Base-by-base conservation (phyloP, 371 early-diverging fungal species). In the Rozella allomycis region DNA sequence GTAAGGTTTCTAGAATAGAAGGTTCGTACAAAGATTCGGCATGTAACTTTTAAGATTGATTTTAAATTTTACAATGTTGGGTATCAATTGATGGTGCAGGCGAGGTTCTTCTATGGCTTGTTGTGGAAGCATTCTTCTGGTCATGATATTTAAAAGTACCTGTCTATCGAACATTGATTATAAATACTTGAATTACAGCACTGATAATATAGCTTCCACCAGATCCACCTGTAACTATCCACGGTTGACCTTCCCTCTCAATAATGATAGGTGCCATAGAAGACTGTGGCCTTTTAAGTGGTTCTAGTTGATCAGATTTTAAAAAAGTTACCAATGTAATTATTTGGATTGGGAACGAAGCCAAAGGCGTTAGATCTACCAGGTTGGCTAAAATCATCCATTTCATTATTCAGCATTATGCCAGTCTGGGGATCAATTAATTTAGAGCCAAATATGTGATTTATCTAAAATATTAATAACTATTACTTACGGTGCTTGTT, bases 331-430 rank as follows among this genome's bases (percentile, higher is more conserved):
- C 56, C 62, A 19, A 78, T 58, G 39, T 63, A 82, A 59, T 97
- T 97, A 51, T 62, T 64, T 1, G 68, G 67, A 18, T 78, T 76
- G 0, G 88, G 81, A 17, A 54, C 62, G 10, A 88, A 56, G 8
- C 80, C 84, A 62, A 86, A 86, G 9, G 55, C 51, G 43, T 93
- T 86, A 10, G 78, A 61, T 10, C 51, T 44, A 25, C 74, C 74
- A 20, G 87, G 86, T 17, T 83, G 80, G 30, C 79, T 76, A 46
- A 97, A 98, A 45, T 98, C 98, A 49, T 97, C 96, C 78, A 97
- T 91, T 45, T 93, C 72, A 47, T 97, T 70, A 55, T 98, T 98
- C 22, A 97, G 58, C 22, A 98, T 74, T 18, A 98, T 65, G n/a
- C 99, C 99, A 0, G 96, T 87, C 11, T 39, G 52, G 1, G 70